Percentiles rank a stretch among this genome's conserved stretches.
Conservation (phyloP, 2,329 filamentous ascomycete genomes). For the Didymella lethalis region DNA sequence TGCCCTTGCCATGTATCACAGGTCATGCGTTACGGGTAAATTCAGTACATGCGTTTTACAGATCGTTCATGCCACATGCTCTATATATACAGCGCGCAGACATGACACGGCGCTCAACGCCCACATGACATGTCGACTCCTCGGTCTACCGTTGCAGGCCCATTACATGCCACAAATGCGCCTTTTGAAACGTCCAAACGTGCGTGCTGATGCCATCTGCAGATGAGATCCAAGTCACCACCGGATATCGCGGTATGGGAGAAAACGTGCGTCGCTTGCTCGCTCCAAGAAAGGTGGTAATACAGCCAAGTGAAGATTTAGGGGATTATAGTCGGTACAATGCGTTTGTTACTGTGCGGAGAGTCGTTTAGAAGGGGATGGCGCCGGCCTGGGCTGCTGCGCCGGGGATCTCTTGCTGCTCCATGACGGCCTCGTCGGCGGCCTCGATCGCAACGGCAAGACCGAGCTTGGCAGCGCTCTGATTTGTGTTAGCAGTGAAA, state of each 20-base stretch:
- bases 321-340: slow-evolving; percentile 47
- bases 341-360: slow-evolving; percentile 19
- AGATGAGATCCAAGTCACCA: slow-evolving; percentile 35
- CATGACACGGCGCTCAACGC: slow-evolving; percentile 18
- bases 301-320: slow-evolving; percentile 52
- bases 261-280: slow-evolving; percentile 37
- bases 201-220: slow-evolving; percentile 13
- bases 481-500: slow-evolving; percentile 34
- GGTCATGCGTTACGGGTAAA: neutral
- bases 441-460: slow-evolving; percentile 77
- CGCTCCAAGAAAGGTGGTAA: slow-evolving; percentile 48
- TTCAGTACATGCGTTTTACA: slow-evolving; percentile 18
- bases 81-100: slow-evolving; percentile 46
- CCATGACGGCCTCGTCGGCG: slow-evolving; percentile 53
- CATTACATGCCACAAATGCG: slow-evolving; percentile 36
- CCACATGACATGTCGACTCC: slow-evolving; percentile 14
- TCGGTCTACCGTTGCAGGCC: slow-evolving; percentile 13
- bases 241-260: slow-evolving; percentile 38
- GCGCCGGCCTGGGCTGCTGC: slow-evolving; percentile 39
- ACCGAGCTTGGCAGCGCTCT: slow-evolving; percentile 96
- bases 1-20: neutral
- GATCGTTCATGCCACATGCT: slow-evolving; percentile 31
- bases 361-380: slow-evolving; percentile 51
- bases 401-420: slow-evolving; percentile 48
- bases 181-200: slow-evolving; percentile 36